Conservation (phyloP, 306 rosid species). For the Abrus precatorius region DNA sequence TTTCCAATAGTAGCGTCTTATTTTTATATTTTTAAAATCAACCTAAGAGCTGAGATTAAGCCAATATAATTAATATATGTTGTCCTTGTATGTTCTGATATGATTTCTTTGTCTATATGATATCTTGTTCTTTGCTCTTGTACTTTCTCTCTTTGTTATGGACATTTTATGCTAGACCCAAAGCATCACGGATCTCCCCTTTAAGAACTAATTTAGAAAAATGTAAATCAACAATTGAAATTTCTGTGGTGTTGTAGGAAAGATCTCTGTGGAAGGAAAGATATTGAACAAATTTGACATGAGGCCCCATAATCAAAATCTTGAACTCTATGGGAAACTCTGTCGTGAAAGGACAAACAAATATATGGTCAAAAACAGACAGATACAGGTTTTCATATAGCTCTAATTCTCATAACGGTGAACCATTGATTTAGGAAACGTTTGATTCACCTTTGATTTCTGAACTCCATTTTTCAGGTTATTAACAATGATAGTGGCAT, state of each 20-base stretch:
- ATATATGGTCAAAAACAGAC: conserved; percentile 77
- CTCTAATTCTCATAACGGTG: conserved; percentile 13
- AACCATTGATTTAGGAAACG: conserved; percentile 15
- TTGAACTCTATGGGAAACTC: conserved; percentile 84
- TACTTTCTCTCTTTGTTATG: not conserved
- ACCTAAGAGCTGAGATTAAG: too few species aligned
- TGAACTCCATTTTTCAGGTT: conserved; percentile 62
- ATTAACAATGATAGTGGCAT: conserved; percentile 72
- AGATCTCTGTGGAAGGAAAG: conserved; percentile 76
- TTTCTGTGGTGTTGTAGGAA: conserved; percentile 62
- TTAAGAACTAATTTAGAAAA: conserved; percentile 36
- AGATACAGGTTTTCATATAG: conserved; percentile 76
- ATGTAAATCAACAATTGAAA: conserved; percentile 39
- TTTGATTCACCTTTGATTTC: conserved; percentile 40
- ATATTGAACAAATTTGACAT: conserved; percentile 81
- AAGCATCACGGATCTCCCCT: conserved; percentile 31
- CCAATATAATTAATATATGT: not conserved
- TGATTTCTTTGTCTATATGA: conserved; percentile 12
- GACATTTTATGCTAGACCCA: conserved; percentile 6
- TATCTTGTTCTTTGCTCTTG: not conserved
- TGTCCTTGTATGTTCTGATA: conserved; percentile 14
- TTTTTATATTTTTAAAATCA: too few species aligned
- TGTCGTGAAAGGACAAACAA: conserved; percentile 86
- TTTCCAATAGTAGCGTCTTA: too few species aligned
- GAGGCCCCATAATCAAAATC: conserved; percentile 78